Base-by-base conservation (phyloP, 1,139 yeast species). In the Lodderomyces jiufengensis region DNA sequence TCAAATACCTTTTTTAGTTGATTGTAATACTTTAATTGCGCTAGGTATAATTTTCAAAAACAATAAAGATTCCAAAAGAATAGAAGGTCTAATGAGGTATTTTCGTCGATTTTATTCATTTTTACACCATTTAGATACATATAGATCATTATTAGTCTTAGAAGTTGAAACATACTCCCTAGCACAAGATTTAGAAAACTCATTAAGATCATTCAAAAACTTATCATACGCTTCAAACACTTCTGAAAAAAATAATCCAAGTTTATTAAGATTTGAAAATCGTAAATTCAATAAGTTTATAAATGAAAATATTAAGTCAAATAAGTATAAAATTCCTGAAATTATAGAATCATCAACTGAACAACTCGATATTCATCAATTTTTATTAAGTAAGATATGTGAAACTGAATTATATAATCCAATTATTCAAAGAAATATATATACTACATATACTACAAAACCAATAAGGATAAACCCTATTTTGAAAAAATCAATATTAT, bases 81-180 rank as follows among this genome's bases (percentile, higher is more conserved):
- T 66, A 2, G 46, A 54, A 9, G 71, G 73, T 0, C 33, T 67
- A 12, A 29, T 59, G 6, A 49, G 46, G 9, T 69, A 68, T 43
- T 66, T 68, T 48, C 60, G 63, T 42, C 45, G 70, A 28, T 69
- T 58, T 41, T 68, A 66, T 47, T 67, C 73, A 0, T 57, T 58
- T 32, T 16, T 13, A 10, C 22, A 27, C 9, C 26, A 34, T 18
- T 46, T 51, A 12, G 55, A 61, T n/a, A 49, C 55, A 1, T 66
- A 57, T 39, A 59, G 59, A 37, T 33, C 57, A 1, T 47, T 69
- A 21, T 44, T 50, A 21, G 51, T 61, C 0, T 44, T 55, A 3
- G 42, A 53, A 20, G 62, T 69, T 5, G 74, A 69, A 45, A 53
- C 65, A 0, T 52, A 55, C 30, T 52, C 70, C 28, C 36, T 43